phyloP scores from a whole-genome alignment of 352 stramenopile genomes.

The Pythium pyrilobum region DNA sequence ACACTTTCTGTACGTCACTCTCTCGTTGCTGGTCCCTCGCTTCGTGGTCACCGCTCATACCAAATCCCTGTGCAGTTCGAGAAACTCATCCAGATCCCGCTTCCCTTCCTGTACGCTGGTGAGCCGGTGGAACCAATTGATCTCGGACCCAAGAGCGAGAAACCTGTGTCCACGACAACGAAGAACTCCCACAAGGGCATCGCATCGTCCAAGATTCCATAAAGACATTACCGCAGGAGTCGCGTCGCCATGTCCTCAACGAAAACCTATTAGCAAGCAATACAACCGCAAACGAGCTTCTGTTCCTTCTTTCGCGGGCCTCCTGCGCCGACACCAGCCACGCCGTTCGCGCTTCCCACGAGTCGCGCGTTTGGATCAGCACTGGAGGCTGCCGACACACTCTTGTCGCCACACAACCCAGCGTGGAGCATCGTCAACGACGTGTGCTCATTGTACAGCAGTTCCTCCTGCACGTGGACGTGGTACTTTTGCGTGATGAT shows the following conservation, averaged over 20 bases:
- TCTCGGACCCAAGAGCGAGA: background rate
- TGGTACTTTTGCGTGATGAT: conserved; percentile 88
- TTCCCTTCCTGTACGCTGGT: conserved; percentile 33
- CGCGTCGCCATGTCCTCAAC: too few relatives aligned
- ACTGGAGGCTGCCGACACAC: conserved; percentile 6
- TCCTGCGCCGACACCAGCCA: background rate
- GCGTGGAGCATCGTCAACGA: conserved; percentile 82
- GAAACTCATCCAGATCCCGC: conserved; percentile 53
- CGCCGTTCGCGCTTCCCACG: conserved; percentile 9
- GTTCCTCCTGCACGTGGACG: conserved; percentile 89
- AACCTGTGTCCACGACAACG: background rate
- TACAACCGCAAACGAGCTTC: conserved; percentile 71
- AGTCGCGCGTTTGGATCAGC: conserved; percentile 21
- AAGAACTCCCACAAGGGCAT: too few relatives aligned
- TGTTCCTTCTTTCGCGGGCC: conserved; percentile 21
- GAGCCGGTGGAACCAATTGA: too few relatives aligned
- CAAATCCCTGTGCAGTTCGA: conserved; percentile 50
- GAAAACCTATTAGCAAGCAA: conserved; percentile 63
- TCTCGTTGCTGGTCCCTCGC: too few relatives aligned
- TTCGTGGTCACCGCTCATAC: too few relatives aligned
- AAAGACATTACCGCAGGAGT: too few relatives aligned
- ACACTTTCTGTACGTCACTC: too few relatives aligned
- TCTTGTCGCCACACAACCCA: conserved; percentile 41
- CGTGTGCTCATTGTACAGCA: conserved; percentile 89
- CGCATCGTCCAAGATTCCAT: background rate